Evolutionary conservation across 2,329 filamentous ascomycete genomes (phyloP), one percentile per base, ranked within the genome.

Genomic region (Hypoxylon rubiginosum): DNA sequence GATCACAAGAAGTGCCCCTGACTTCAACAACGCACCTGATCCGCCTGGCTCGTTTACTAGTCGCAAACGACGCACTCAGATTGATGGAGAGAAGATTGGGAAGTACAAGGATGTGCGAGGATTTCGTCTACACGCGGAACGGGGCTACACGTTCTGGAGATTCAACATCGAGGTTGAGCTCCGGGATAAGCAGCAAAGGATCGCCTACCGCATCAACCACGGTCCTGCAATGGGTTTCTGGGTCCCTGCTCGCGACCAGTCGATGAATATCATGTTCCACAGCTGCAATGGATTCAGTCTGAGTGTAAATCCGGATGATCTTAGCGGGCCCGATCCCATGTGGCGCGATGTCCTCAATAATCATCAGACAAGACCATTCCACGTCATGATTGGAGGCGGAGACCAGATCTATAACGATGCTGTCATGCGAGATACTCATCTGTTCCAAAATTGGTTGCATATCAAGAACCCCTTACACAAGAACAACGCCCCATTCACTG

Each of bases 231-330:
- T 92, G 56, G 93, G 91, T 1, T 99, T 99, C 78, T 99, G 96
- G 95, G 93, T 99, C 0, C 96, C 97, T 4, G 91, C 91, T 32
- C 87, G 85, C 53, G 91, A 89, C 15, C 86, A 97, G 77, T 88
- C 92, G 2, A 99, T 99, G 96, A 97, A 98, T 81, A 92, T 97
- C 77, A 97, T 98, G 94, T 99, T 97, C 81, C 88, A 98, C 82
- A 97, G 92, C 77, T 97, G 96, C 82, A 99, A 99, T 77, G 96
- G 97, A 1, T 99, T 99, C 82, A 95, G 93, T 72, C 79, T 91
- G 55, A 91, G 88, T 61, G 92, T 92, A 24, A 90, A 97, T 67
- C 82, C 93, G 0, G 86, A 97, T 75, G 85, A 90, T 49, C 91
- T 97, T 77, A 96, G 91, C 75, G 96, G 96, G 0, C 96, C 97